Conservation (phyloP, 768 basidiomycete genomes). For the Pisolithus sp. region DNA sequence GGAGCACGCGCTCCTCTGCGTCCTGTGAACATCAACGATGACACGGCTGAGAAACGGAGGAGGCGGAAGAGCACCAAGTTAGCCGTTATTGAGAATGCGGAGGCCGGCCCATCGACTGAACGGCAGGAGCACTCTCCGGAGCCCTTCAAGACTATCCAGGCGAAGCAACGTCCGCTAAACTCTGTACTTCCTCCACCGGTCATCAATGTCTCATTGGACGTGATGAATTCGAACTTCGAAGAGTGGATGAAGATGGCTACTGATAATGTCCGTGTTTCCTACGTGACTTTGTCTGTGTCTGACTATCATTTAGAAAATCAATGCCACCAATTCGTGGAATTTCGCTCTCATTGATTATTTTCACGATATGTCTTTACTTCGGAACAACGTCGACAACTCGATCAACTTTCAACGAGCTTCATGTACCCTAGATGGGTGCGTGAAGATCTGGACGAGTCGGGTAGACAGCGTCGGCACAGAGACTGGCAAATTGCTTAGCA, state of each 20-base stretch:
- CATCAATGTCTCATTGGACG: conserved; percentile 63
- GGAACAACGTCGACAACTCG: conserved; percentile 88
- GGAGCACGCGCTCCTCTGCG: conserved; percentile 35
- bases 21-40: conserved; percentile 62
- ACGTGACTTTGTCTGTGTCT: conserved; percentile 5
- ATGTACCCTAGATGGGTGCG: conserved; percentile 94
- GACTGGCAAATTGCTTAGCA: conserved; percentile 90
- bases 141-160: conserved; percentile 37
- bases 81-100: conserved; percentile 46
- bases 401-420: conserved; percentile 99
- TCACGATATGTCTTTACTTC: conserved; percentile 92
- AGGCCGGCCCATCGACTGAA: conserved; percentile 53
- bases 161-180: conserved; percentile 56
- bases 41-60: conserved; percentile 79
- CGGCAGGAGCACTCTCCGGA: conserved; percentile 31
- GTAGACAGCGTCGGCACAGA: conserved; percentile 97
- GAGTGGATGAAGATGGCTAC: conserved; percentile 99
- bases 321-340: conserved; percentile 94
- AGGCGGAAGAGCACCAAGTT: conserved; percentile 74
- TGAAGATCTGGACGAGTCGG: conserved; percentile 98
- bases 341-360: conserved; percentile 99
- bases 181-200: conserved; percentile 51
- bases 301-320: conserved; percentile 79
- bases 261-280: conserved; percentile 71
- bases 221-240: conserved; percentile 92